phyloP scores from a whole-genome alignment of 1,139 yeast species.

The Saccharomyces pastorianus region DNA sequence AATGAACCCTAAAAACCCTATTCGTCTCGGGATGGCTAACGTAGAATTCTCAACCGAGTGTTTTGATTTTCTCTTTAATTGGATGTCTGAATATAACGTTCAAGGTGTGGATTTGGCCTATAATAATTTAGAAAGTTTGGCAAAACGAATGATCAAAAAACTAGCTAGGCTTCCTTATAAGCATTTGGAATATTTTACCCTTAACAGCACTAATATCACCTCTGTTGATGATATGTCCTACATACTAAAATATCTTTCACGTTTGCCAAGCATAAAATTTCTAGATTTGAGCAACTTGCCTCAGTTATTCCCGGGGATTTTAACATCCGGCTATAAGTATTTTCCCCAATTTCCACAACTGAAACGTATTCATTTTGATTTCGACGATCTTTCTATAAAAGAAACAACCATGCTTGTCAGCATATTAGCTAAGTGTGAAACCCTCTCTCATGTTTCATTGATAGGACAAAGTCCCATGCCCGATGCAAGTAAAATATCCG shows the following conservation, averaged over 20 bases:
- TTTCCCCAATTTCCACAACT: constrained; percentile 60
- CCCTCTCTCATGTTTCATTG: constrained; percentile 69
- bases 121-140: constrained; percentile 55
- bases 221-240: constrained; percentile 48
- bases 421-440: constrained; percentile 58
- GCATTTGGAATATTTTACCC: constrained; percentile 49
- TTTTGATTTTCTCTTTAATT: constrained; percentile 46
- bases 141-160: constrained; percentile 35
- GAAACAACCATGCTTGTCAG: constrained; percentile 62
- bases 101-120: constrained; percentile 83
- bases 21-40: constrained; percentile 68
- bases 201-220: constrained; percentile 57
- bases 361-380: constrained; percentile 70
- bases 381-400: constrained; percentile 55
- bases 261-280: constrained; percentile 53
- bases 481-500: constrained; percentile 1
- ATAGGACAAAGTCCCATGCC: constrained; percentile 36
- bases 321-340: constrained; percentile 51
- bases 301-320: constrained; percentile 60
- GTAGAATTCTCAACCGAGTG: constrained; percentile 55
- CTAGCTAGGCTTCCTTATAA: constrained; percentile 20
- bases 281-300: constrained; percentile 73
- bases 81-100: constrained; percentile 53
- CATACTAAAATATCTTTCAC: constrained; percentile 44
- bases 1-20: constrained; percentile 23